A percentile compares a stretch with the other conserved stretches of the same genome.
Evolutionary conservation across 805 yeast species (phyloP).

Genomic region (Monosporozyma unispora): DNA sequence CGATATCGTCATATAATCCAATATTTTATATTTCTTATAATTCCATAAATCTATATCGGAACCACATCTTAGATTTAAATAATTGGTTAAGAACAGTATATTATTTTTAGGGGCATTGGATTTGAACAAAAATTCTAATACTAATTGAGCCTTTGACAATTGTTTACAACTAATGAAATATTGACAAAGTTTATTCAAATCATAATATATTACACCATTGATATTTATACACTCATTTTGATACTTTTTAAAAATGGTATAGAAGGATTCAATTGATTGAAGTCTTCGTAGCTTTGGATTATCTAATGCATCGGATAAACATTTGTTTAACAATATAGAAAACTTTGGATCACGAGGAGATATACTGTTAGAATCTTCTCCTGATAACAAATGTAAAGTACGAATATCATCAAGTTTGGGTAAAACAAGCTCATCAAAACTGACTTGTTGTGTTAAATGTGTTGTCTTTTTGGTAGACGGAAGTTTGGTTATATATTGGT

Average conservation of each 20-base stretch:
- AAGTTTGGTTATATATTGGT: background rate
- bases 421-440: background rate
- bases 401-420: background rate
- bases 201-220: background rate
- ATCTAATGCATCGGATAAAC: background rate
- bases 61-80: conserved; percentile 24
- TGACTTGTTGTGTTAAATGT: too few species aligned
- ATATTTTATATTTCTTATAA: conserved; percentile 4
- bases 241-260: background rate
- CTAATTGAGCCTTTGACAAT: background rate
- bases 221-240: background rate
- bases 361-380: background rate
- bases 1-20: conserved; percentile 10
- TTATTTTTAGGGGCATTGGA: background rate
- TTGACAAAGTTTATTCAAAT: background rate
- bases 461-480: background rate
- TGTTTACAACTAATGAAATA: background rate
- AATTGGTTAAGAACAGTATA: conserved; percentile 8
- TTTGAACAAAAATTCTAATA: background rate
- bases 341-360: background rate
- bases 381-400: background rate
- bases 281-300: background rate
- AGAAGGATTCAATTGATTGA: background rate
- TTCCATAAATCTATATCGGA: conserved; percentile 18
- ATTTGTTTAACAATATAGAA: background rate